Conservation (phyloP, 257 asterid genomes). For the Asclepias syriaca region DNA sequence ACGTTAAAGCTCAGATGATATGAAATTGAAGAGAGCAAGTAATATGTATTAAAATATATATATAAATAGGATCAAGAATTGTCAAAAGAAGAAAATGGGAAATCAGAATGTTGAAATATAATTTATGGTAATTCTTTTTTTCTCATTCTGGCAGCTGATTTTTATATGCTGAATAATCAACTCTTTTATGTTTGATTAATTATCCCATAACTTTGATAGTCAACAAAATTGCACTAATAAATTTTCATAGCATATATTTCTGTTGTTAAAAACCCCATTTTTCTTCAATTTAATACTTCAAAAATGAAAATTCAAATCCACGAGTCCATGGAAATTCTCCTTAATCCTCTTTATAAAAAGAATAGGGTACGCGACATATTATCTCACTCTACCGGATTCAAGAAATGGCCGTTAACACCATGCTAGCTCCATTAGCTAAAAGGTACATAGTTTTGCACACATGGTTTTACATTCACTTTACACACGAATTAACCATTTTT, state of each 20-base stretch:
- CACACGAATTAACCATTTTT: too few species aligned
- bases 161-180: too few species aligned
- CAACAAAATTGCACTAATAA: neutral
- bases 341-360: neutral
- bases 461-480: neutral
- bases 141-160: neutral
- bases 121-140: neutral
- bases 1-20: too few species aligned
- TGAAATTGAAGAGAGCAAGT: too few species aligned
- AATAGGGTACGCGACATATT: too few species aligned
- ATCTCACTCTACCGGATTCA: neutral
- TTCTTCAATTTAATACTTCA: neutral
- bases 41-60: too few species aligned
- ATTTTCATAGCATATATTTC: neutral
- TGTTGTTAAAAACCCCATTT: neutral
- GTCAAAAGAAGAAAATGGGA: too few species aligned
- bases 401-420: neutral
- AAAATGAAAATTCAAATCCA: neutral
- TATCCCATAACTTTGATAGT: too few species aligned
- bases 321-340: neutral
- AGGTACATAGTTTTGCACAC: neutral
- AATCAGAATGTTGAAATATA: too few species aligned
- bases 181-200: too few species aligned
- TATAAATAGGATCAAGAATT: too few species aligned
- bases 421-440: neutral